Evolutionary conservation across 106 monocot genomes (phyloP), one percentile per base, ranked within the genome.

Genomic region (Hemerocallis citrina): DNA sequence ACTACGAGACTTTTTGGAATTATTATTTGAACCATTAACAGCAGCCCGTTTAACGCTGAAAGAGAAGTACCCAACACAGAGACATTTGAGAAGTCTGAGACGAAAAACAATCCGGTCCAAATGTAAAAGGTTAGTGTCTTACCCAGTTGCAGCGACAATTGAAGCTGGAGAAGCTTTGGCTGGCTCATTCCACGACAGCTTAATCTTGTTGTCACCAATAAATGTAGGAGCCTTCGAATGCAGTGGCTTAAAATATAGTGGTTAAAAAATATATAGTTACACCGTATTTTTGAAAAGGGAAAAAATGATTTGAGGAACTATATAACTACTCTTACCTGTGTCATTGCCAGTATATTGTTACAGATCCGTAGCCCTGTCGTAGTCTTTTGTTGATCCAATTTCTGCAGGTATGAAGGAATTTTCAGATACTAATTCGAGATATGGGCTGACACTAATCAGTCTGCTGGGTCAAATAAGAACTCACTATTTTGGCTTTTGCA

Each of bases 341-440:
- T 80, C 98, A 99, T 88, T 63, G 79, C 72, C 38, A 92, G 45
- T 64, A 99, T 99, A 55, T 99, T 99, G 75, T 99, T 88, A 66
- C 88, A 99, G 23, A 80, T 72, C 14, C 88, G 68, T 20, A 88
- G 52, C 11, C 59, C 76, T 38, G 52, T 77, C 36, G 85, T 79
- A 47, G 75, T 70, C 65, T 80, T 99, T 58, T 88, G 92, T 73
- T 85, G 84, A 37, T 99, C 82, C 21, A 49, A 33, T 80, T 78
- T 92, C 98, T 99, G 82, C 62, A 68, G 12, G 49, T 19, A 52
- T 32, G 14, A 1, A 61, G 51, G n/a, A 6, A 0, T 5, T 32
- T 37, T 17, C 28, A 34, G 8, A 24, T 12, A 56, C n/a, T 42
- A 32, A 37, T 4, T 6, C 23, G 9, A 63, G 25, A 5, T 8